These are phyloP conservation scores for Blastobotrys serpentis DNA, from an alignment of 1,139 yeast genomes.

Conservation along the genomic window DNA sequence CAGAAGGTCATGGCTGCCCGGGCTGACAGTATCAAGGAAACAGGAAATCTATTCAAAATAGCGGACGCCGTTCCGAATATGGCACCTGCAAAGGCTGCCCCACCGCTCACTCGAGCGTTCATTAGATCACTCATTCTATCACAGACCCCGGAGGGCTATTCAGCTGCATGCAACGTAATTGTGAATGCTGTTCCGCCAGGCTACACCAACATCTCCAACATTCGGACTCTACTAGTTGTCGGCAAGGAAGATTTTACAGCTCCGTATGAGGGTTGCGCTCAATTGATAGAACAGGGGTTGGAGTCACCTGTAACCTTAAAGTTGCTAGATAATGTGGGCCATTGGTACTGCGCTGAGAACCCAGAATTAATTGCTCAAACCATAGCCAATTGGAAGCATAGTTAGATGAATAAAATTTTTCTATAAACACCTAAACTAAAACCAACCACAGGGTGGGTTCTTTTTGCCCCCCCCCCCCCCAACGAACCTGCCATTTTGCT, in stretches of 20 bases:
- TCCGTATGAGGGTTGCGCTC: constrained; percentile 34
- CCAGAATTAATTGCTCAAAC: not conserved
- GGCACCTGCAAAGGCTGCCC: constrained; percentile 32
- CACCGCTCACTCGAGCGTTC: constrained; percentile 29
- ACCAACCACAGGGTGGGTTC: no score
- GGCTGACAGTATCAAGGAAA: constrained; percentile 22
- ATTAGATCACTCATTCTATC: constrained; percentile 32
- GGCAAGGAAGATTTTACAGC: constrained; percentile 35
- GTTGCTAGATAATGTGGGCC: constrained; percentile 32
- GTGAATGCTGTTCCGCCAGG: constrained; percentile 25
- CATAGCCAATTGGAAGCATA: not conserved
- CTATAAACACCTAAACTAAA: no score
- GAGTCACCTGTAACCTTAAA: constrained; percentile 19
- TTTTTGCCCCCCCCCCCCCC: not conserved
- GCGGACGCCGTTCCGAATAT: constrained; percentile 31
- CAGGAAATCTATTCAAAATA: constrained; percentile 23
- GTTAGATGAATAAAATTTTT: not conserved
- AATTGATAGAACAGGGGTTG: constrained; percentile 27
- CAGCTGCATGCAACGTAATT: constrained; percentile 35
- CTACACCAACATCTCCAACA: constrained; percentile 24
- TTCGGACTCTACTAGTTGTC: constrained; percentile 30
- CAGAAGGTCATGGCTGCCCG: constrained; percentile 28
- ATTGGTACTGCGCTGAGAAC: constrained; percentile 37
- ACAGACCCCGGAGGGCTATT: constrained; percentile 32
- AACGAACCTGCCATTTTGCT: no score